phyloP scores from a whole-genome alignment of 495 filamentous ascomycete species.

The Daldinia vernicosa region DNA sequence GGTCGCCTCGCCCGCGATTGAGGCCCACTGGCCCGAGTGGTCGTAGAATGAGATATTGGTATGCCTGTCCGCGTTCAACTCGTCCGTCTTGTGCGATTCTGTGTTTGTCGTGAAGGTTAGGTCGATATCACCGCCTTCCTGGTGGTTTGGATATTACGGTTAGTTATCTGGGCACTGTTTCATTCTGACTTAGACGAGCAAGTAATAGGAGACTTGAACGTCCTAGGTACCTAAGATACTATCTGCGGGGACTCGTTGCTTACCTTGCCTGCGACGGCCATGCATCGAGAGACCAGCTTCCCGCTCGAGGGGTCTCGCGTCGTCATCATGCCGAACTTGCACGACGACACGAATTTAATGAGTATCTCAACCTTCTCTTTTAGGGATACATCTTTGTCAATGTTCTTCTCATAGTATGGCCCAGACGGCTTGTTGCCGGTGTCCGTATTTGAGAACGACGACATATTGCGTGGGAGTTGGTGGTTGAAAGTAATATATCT shows the following conservation, averaged over 20 bases:
- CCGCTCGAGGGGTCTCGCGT: constrained; percentile 66
- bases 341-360: constrained; percentile 67
- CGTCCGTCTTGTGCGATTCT: constrained; percentile 89
- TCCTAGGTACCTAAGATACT: no score
- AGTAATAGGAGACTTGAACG: no score
- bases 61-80: constrained; percentile 76
- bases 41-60: constrained; percentile 90
- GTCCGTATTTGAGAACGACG: constrained; percentile 65
- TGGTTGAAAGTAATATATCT: neutral
- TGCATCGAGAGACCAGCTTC: constrained; percentile 80
- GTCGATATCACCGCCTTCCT: constrained; percentile 84
- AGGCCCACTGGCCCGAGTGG: constrained; percentile 75
- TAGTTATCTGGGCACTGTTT: neutral
- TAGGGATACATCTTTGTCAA: constrained; percentile 66
- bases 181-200: neutral
- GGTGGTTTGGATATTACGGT: neutral
- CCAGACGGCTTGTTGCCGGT: constrained; percentile 69
- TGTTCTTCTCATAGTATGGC: constrained; percentile 82
- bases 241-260: constrained; percentile 3
- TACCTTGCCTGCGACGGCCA: constrained; percentile 90
- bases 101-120: constrained; percentile 95
- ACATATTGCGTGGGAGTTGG: constrained; percentile 35
- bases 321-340: constrained; percentile 84
- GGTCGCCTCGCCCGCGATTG: constrained; percentile 74
- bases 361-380: constrained; percentile 84